phyloP scores from a whole-genome alignment of 495 filamentous ascomycete species.

The Xeromyces bisporus region DNA sequence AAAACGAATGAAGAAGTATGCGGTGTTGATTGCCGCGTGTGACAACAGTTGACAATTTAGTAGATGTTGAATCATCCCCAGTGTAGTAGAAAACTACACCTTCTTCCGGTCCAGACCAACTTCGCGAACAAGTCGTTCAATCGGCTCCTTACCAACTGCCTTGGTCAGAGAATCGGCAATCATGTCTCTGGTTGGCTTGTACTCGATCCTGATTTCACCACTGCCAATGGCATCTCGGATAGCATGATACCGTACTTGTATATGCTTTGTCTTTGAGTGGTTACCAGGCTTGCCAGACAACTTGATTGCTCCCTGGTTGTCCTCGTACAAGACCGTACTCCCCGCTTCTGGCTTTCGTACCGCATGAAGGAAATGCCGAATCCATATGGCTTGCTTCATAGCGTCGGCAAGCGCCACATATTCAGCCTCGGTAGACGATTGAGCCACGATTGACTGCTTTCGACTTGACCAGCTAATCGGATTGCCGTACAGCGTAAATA shows the following conservation, averaged over 20 bases:
- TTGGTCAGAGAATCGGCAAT: conserved; percentile 11
- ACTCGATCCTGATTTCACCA: not conserved
- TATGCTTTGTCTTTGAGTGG: conserved; percentile 9
- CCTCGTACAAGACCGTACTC: no score
- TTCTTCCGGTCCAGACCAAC: no score
- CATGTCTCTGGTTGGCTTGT: conserved; percentile 4
- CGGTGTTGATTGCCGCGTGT: no score
- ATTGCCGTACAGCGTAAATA: not conserved
- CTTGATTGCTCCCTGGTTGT: no score
- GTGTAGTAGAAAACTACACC: no score
- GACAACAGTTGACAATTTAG: no score
- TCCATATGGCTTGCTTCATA: not conserved
- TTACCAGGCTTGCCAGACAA: conserved; percentile 3
- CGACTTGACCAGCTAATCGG: not conserved
- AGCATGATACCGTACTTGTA: conserved; percentile 7
- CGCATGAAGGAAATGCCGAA: not conserved
- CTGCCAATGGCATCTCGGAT: conserved; percentile 4
- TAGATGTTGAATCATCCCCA: no score
- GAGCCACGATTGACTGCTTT: not conserved
- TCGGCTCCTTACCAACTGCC: no score
- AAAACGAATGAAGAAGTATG: no score
- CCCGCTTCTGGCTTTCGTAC: no score
- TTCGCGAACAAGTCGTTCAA: no score
- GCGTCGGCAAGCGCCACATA: not conserved
- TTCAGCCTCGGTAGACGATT: conserved; percentile 1